A percentile compares a stretch with the other conserved stretches of the same genome.
phyloP scores from a whole-genome alignment of 306 rosid species.

The Fragaria ananassa region DNA sequence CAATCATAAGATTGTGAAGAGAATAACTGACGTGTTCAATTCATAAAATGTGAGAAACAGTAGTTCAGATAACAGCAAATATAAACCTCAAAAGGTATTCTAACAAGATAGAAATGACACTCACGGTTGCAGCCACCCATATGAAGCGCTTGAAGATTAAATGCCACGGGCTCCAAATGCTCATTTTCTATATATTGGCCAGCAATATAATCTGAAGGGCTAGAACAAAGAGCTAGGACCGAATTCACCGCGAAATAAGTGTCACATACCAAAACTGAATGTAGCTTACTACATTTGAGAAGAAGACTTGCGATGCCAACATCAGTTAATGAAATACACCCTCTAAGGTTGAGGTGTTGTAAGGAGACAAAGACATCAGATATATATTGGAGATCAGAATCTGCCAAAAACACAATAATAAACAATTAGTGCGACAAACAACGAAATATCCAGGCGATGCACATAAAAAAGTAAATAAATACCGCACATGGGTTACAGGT shows the following conservation, averaged over 20 bases:
- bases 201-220: conserved; percentile 32
- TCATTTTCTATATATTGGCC: conserved; percentile 25
- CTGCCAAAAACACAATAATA: conserved; percentile 38
- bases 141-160: conserved; percentile 62
- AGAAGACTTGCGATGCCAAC: conserved; percentile 61
- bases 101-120: conserved; percentile 16
- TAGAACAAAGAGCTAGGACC: conserved; percentile 57
- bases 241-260: conserved; percentile 72
- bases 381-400: conserved; percentile 52
- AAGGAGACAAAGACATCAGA: conserved; percentile 52
- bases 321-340: conserved; percentile 70
- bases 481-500: not conserved
- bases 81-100: conserved; percentile 16
- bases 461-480: not conserved
- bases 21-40: not conserved
- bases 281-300: conserved; percentile 40
- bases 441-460: not conserved
- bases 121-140: conserved; percentile 77
- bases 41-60: not conserved
- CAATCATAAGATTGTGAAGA: not conserved
- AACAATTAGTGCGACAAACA: not conserved
- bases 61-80: not conserved
- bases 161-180: conserved; percentile 39
- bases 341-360: conserved; percentile 61
- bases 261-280: conserved; percentile 55